Evolutionary conservation across 495 filamentous ascomycete species (phyloP).

Genomic region (Neurospora intermedia): DNA sequence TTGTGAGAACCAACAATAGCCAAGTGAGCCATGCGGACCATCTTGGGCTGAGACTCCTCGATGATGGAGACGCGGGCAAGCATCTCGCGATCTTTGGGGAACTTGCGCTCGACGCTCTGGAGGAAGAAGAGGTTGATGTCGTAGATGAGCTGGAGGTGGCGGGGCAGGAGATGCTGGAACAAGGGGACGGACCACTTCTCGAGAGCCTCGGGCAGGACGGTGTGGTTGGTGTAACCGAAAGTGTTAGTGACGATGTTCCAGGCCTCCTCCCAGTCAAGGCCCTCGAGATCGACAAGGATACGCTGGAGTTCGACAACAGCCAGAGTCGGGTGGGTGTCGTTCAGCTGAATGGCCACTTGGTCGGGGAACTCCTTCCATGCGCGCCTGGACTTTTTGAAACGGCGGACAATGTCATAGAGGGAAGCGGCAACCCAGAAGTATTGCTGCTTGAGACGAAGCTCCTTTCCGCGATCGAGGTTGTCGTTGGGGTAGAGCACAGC

Average conservation of each 20-base stretch:
- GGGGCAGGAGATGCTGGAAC: conserved; percentile 82
- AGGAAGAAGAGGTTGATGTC: conserved; percentile 95
- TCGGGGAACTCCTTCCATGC: conserved; percentile 88
- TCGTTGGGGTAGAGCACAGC: conserved; percentile 97
- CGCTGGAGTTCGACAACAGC: conserved; percentile 92
- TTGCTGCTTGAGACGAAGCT: conserved; percentile 95
- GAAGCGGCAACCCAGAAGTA: conserved; percentile 99
- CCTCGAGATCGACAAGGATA: conserved; percentile 82
- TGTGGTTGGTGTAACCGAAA: conserved; percentile 97
- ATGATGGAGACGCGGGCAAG: conserved; percentile 85
- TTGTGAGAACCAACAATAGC: conserved; percentile 97
- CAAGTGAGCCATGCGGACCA: conserved; percentile 92
- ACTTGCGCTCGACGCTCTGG: conserved; percentile 75
- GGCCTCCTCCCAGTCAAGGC: conserved; percentile 85
- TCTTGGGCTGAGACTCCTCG: conserved; percentile 94
- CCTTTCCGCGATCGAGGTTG: conserved; percentile 91
- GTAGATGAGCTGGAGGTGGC: conserved; percentile 96
- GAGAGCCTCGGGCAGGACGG: conserved; percentile 88
- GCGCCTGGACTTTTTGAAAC: conserved; percentile 94
- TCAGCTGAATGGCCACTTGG: conserved; percentile 93
- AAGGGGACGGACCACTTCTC: conserved; percentile 98
- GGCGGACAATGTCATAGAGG: conserved; percentile 85
- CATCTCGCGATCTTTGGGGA: conserved; percentile 82
- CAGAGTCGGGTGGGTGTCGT: conserved; percentile 94
- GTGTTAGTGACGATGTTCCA: conserved; percentile 64